phyloP scores from a whole-genome alignment of 2,329 filamentous ascomycete species.

The Ilyonectria mors-panacis region DNA sequence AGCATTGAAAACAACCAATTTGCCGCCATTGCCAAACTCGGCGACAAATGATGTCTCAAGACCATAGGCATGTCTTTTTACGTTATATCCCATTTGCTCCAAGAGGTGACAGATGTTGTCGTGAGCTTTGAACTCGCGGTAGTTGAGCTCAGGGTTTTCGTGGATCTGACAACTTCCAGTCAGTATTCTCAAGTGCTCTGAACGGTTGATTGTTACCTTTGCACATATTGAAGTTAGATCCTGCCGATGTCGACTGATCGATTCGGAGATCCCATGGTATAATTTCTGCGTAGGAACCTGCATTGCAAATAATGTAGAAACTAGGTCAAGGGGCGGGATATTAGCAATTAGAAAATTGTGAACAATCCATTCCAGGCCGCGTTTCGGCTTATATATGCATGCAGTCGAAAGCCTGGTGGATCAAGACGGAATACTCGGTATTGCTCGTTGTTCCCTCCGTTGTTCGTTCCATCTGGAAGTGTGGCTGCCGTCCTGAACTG shows the following conservation, averaged over 20 bases:
- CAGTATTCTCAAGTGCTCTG: not conserved
- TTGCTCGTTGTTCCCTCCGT: too few relatives aligned
- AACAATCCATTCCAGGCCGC: not conserved
- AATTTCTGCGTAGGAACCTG: constrained; percentile 6
- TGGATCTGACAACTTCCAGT: constrained; percentile 48
- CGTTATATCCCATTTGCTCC: constrained; percentile 52
- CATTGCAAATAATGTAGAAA: not conserved
- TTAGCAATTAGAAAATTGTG: not conserved
- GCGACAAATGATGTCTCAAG: constrained; percentile 61
- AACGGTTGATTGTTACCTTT: constrained; percentile 14
- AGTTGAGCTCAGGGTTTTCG: constrained; percentile 60
- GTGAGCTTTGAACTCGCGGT: constrained; percentile 59
- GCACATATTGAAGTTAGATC: constrained; percentile 36
- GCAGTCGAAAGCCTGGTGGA: not conserved
- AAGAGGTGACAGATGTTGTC: constrained; percentile 57
- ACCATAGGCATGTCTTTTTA: constrained; percentile 57
- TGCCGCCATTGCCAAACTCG: constrained; percentile 56
- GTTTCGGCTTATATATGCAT: not conserved
- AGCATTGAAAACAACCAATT: constrained; percentile 58
- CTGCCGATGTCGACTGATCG: constrained; percentile 28
- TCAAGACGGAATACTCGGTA: not conserved
- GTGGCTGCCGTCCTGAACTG: too few relatives aligned
- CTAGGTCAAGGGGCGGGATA: not conserved
- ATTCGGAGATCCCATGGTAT: constrained; percentile 30
- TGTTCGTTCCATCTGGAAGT: not conserved